Evolutionary conservation across 768 basidiomycete genomes (phyloP), one percentile per base, ranked within the genome.

Genomic region (Lepiota venenata): DNA sequence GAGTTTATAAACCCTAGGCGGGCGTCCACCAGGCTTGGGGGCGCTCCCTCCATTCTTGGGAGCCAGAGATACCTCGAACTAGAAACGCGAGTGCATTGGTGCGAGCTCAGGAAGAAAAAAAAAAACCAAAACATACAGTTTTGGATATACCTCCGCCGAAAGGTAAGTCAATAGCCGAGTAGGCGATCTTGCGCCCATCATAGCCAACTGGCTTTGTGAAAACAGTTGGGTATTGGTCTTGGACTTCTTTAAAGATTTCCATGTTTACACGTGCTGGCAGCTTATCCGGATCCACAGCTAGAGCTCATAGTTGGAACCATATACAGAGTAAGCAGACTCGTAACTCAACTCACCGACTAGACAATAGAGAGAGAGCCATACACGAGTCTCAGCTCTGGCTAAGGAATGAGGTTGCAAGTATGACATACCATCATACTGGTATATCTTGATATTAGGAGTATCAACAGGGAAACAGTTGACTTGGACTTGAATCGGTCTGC

Each of bases 381-480:
- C n/a, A n/a, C 22, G 14, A 32, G 18, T 16, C 37, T 7, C 15
- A 46, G 12, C 16, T 10, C 42, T 12, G 42, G 38, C 21, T 3
- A 18, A 8, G 25, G 18, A 7, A 29, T 9, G 21, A 22, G n/a
- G 27, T 3, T 40, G 11, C 10, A 38, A 44, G 32, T 47, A 32
- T 11, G n/a, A 56, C 83, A 48, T 64, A 88, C 90, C 85, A 66
- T 92, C 88, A 59, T 93, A 91, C 55, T 93, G 90, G 56, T 83
- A 74, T 35, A 91, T 88, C 15, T 76, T 76, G 1, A 63, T 66
- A 14, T 82, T 75, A 0, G 87, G 81, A 3, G 87, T 78, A 1
- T 74, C 73, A 2, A 81, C 78, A 11, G 64, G 67, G 59, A 88
- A 92, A 40, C 85, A 84, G 64, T 92, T 93, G 38, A 70, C 65